Evolutionary conservation across 257 asterid species (phyloP), one percentile per base, ranked within the genome.

Genomic region (Fraxinus pennsylvanica): DNA sequence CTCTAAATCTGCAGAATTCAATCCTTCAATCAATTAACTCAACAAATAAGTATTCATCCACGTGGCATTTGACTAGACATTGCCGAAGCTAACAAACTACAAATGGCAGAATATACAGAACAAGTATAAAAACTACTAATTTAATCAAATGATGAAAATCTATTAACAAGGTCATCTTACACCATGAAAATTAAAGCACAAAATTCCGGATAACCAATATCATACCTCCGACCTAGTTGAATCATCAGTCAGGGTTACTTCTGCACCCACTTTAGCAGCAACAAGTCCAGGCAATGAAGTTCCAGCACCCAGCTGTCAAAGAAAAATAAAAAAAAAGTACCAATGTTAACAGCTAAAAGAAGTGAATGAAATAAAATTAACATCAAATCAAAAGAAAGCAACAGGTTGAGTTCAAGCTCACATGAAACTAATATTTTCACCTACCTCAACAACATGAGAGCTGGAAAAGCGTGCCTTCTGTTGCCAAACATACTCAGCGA

Each of bases 401-500:
- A 3, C 38, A 8, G 9, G 2, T 54, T 38, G 39, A 67, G 74
- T 59, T 52, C 29, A 52, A 38, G 72, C 29, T 52, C 19, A 68
- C 3, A 17, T 10, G 54, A 59, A 14, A 52, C 30, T 43, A 33
- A 57, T 25, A 54, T 3, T 35, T 25, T 9, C 2, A 74, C 52
- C 67, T 80, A 91, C 99, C 96, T 95, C 98, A 66, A 92, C 88
- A 13, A 95, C 99, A 82, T 82, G 79, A 73, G 90, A 91, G 33
- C 88, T 90, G 27, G 85, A 83, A 87, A 91, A 93, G 85, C 94
- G 94, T 9, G 93, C 80, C 39, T 82, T 86, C 71, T 91, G 93
- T 80, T 93, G 97, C 98, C 97, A 95, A 78, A 95, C 84, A 71
- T 95, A 93, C 90, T 93, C 99, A 0, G 99, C 98, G n/a, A 95